Evolutionary conservation across 805 yeast species (phyloP), one percentile per base, ranked within the genome.

Genomic region (Grigorovia transvaalensis): DNA sequence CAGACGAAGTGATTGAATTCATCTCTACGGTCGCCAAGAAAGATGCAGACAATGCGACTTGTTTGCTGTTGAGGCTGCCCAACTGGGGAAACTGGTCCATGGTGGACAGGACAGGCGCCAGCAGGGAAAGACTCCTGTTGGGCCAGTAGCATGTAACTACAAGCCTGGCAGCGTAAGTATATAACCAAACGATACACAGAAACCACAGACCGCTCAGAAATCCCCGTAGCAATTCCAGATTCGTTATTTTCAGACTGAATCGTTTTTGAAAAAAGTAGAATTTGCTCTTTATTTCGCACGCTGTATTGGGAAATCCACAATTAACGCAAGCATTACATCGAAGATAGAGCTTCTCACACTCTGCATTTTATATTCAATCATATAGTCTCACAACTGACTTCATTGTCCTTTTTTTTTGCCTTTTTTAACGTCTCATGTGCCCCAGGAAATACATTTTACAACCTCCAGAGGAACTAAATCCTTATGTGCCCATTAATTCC

Each of bases 21-120:
- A 84, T 89, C 11, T 89, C 85, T 63, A 86, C 86, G 44, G 77
- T 90, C 9, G 96, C 96, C 13, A 93, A 96, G 2, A 64, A 54
- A 53, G 61, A 64, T 33, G 89, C 87, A 60, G 99, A 93, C 66
- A 93, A 93, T 68, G 95, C 98, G n/a, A 88, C 97, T 2, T 88
- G 96, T 64, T 62, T 85, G 55, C 86, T 93, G 4, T 68, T 91
- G 11, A 73, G 95, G 53, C 71, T 93, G 51, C 75, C 78, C 40
- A 96, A 96, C 9, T 93, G 99, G 99, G 96, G 96, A 6, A 77
- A 81, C 51, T 93, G 99, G 97, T 91, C 93, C 8, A 69, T 77
- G 51, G 62, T 74, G 4, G 98, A 91, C 69, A 71, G 95, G 47
- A 88, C 97, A 0, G 97, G 96, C 0, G 77, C 75, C 46, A 66